Percentiles rank a stretch among this genome's conserved stretches.
Conservation (phyloP, 306 rosid species). For the Psophocarpus tetragonolobus region DNA sequence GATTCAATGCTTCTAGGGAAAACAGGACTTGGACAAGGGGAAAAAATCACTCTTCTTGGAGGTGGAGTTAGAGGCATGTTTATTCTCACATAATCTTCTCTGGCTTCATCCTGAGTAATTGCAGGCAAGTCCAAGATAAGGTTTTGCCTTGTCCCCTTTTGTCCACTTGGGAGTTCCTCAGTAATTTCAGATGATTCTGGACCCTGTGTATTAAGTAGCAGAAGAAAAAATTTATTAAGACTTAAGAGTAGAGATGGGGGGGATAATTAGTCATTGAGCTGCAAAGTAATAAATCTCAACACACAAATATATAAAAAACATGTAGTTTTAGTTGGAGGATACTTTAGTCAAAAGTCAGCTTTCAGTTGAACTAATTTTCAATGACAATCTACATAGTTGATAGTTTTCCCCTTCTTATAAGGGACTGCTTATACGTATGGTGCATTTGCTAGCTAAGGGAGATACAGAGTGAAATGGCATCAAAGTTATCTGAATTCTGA, state of each 20-base stretch:
- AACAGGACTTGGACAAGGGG: conserved; percentile 62
- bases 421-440: neutral
- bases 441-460: neutral
- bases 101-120: conserved; percentile 42
- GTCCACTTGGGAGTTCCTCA: conserved; percentile 51
- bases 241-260: neutral
- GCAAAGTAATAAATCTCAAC: conserved; percentile 9
- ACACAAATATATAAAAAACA: conserved; percentile 31
- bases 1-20: conserved; percentile 37
- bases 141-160: conserved; percentile 45
- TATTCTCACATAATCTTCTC: conserved; percentile 55
- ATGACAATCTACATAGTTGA: neutral
- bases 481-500: conserved; percentile 23
- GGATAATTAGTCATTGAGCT: neutral
- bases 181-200: conserved; percentile 55
- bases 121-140: conserved; percentile 49
- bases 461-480: neutral
- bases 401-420: neutral
- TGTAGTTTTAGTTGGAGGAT: neutral
- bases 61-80: conserved; percentile 64
- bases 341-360: neutral
- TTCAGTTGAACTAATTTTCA: neutral
- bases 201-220: conserved; percentile 38
- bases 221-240: conserved; percentile 1
- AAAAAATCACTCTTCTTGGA: conserved; percentile 60